Conservation (phyloP, 2,329 filamentous ascomycete species). For the Epichloe sp. region DNA sequence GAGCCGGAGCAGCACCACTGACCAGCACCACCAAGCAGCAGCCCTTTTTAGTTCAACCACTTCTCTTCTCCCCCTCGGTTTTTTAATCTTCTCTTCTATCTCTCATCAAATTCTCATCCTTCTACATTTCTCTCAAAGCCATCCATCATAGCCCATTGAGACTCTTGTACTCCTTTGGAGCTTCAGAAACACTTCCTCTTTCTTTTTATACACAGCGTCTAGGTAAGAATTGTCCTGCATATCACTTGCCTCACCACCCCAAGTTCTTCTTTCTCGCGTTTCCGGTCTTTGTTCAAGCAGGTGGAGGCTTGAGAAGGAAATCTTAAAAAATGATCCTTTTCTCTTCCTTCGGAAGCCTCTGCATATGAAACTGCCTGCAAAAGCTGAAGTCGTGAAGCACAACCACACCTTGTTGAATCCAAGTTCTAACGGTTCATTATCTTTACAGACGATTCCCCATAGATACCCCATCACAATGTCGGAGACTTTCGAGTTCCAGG, state of each 20-base stretch:
- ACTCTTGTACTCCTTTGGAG: conserved; percentile 8
- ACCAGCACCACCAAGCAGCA: conserved; percentile 9
- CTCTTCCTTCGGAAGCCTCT: background rate
- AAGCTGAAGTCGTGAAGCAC: background rate
- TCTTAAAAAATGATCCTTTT: background rate
- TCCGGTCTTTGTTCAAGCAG: background rate
- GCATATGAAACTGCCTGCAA: too few species aligned
- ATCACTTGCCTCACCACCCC: background rate
- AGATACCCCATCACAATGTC: conserved; percentile 56
- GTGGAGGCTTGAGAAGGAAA: background rate
- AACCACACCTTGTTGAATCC: background rate
- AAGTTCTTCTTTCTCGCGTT: background rate
- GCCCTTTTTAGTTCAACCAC: conserved; percentile 23
- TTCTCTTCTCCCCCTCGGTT: conserved; percentile 13
- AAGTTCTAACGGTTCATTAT: background rate
- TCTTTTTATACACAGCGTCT: conserved; percentile 9
- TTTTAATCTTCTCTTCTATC: conserved; percentile 11
- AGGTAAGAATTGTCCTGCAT: conserved; percentile 9
- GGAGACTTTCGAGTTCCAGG: conserved; percentile 99
- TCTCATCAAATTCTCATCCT: conserved; percentile 11
- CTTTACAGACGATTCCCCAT: conserved; percentile 11
- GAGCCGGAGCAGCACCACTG: conserved; percentile 8
- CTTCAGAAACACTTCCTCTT: conserved; percentile 4
- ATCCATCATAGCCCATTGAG: conserved; percentile 10
- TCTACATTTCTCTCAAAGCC: conserved; percentile 1